Conservation (phyloP, 2,329 filamentous ascomycete genomes). For the Incumbomyces delicatus region DNA sequence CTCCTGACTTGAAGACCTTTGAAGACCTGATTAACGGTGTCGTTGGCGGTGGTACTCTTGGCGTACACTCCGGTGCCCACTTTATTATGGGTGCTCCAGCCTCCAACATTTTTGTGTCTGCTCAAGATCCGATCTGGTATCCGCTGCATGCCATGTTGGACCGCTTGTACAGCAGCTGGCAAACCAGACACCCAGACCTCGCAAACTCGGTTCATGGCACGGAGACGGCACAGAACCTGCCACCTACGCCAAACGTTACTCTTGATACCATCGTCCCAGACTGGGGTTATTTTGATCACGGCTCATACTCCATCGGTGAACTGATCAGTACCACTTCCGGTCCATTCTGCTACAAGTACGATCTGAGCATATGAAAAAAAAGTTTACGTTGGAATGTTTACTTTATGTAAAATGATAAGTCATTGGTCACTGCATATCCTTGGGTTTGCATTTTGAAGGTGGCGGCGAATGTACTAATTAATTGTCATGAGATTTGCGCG, state of each 20-base stretch:
- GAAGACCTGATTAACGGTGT: conserved; percentile 17
- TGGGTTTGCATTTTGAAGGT: no score
- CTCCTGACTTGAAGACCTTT: conserved; percentile 11
- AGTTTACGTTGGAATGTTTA: neutral
- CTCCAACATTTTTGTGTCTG: conserved; percentile 19
- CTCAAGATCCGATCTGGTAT: conserved; percentile 21
- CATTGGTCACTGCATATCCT: no score
- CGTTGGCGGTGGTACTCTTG: conserved; percentile 14
- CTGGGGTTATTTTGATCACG: conserved; percentile 16
- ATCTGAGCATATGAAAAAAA: conserved; percentile 12
- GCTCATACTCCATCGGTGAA: conserved; percentile 12
- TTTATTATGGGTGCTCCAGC: conserved; percentile 19
- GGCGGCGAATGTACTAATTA: no score
- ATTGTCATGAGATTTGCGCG: no score
- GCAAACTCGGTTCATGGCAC: conserved; percentile 16
- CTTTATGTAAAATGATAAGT: neutral
- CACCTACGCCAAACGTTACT: conserved; percentile 19
- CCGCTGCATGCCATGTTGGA: conserved; percentile 20
- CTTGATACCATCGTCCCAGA: conserved; percentile 16
- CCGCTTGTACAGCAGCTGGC: conserved; percentile 21
- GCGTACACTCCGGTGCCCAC: conserved; percentile 21
- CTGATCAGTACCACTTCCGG: conserved; percentile 20
- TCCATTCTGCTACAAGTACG: conserved; percentile 22
- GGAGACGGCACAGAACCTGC: conserved; percentile 18
- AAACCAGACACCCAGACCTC: conserved; percentile 17